These are phyloP conservation scores for Hymenoscyphus linearis DNA, from an alignment of 2,329 filamentous ascomycete species.

Conservation along the genomic window DNA sequence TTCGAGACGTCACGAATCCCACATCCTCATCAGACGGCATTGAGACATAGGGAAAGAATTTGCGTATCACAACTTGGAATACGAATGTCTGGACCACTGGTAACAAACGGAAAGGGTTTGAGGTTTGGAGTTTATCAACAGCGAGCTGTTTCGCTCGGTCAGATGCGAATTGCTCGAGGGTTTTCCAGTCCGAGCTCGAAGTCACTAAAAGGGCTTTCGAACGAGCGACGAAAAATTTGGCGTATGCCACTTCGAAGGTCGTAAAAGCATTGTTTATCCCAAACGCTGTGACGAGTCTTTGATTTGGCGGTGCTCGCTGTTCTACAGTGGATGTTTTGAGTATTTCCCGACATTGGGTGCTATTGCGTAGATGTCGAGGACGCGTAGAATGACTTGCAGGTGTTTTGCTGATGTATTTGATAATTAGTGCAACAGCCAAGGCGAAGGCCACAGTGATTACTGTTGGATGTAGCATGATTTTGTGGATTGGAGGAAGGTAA, in stretches of 20 bases:
- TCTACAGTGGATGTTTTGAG: slow-evolving; percentile 3
- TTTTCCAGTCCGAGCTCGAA: background rate
- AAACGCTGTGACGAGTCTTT: slow-evolving; percentile 11
- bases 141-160: background rate
- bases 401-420: too few relatives aligned
- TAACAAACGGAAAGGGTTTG: background rate
- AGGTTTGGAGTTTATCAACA: background rate
- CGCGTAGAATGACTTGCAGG: too few relatives aligned
- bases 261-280: slow-evolving; percentile 20
- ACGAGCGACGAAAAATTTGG: slow-evolving; percentile 5
- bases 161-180: background rate
- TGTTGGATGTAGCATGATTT: too few relatives aligned
- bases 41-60: slow-evolving; percentile 12
- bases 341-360: background rate
- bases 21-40: slow-evolving; percentile 7
- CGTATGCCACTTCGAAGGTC: slow-evolving; percentile 3
- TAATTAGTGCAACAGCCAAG: too few relatives aligned
- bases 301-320: slow-evolving; percentile 11
- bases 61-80: slow-evolving; percentile 11
- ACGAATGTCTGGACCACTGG: slow-evolving; percentile 11
- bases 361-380: background rate
- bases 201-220: background rate
- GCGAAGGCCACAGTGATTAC: too few relatives aligned
- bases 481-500: too few relatives aligned
- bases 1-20: slow-evolving; percentile 7